A percentile compares a stretch with the other conserved stretches of the same genome.
Evolutionary conservation across 2,329 filamentous ascomycete species (phyloP).

Genomic region (Emericellopsis atlantica): DNA sequence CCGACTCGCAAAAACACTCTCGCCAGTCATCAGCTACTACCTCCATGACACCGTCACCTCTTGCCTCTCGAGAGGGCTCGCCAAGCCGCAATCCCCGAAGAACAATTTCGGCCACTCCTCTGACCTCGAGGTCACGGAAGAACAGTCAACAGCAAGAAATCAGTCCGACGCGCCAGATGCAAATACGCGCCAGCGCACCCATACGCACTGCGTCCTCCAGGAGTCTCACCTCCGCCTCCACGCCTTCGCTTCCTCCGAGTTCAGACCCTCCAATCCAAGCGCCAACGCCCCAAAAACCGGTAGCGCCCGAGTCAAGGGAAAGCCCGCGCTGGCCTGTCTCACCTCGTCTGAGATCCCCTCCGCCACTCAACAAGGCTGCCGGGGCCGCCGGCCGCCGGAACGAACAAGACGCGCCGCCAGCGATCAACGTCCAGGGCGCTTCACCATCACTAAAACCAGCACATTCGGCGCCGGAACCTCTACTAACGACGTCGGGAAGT

Average conservation of each 20-base stretch:
- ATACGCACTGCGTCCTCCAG: constrained; percentile 52
- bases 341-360: constrained; percentile 65
- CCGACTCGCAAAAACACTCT: constrained; percentile 16
- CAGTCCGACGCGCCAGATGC: constrained; percentile 41
- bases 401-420: constrained; percentile 33
- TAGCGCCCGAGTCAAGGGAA: constrained; percentile 36
- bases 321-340: constrained; percentile 65
- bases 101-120: constrained; percentile 19
- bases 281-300: constrained; percentile 51
- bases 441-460: constrained; percentile 27
- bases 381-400: constrained; percentile 29
- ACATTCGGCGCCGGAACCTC: constrained; percentile 22
- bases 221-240: constrained; percentile 54
- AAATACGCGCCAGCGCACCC: constrained; percentile 34
- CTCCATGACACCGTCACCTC: constrained; percentile 22
- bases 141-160: constrained; percentile 47
- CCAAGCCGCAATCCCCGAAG: constrained; percentile 26
- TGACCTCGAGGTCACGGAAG: constrained; percentile 45
- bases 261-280: constrained; percentile 51
- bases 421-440: constrained; percentile 37
- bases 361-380: constrained; percentile 41
- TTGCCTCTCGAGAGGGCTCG: constrained; percentile 32
- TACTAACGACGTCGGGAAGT: constrained; percentile 29
- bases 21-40: constrained; percentile 22
- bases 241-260: constrained; percentile 50